These are phyloP conservation scores for Helminthosporium solani DNA, from an alignment of 2,329 filamentous ascomycete genomes.

Conservation along the genomic window DNA sequence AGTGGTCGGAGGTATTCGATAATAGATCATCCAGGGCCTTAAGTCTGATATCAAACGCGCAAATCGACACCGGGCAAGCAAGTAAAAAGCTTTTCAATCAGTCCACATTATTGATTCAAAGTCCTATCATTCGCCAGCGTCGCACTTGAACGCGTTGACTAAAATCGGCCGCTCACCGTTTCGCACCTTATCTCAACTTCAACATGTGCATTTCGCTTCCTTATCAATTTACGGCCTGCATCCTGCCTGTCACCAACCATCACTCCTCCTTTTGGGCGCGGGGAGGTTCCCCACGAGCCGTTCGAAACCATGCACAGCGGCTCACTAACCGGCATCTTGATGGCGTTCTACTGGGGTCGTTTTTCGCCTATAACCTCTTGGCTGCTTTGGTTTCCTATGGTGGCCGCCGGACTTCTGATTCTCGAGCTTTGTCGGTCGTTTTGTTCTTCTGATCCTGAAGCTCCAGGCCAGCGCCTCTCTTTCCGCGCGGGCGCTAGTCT, in stretches of 20 bases:
- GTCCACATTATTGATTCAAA: too few species aligned
- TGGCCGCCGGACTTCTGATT: constrained; percentile 3
- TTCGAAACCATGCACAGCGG: constrained; percentile 14
- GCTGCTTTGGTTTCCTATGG: constrained; percentile 8
- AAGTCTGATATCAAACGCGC: too few species aligned
- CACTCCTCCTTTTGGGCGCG: constrained; percentile 13
- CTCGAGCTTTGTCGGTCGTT: constrained; percentile 6
- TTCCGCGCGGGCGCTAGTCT: constrained; percentile 4
- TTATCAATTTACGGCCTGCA: constrained; percentile 21
- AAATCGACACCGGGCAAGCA: too few species aligned
- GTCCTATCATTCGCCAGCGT: not conserved
- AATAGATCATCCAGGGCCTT: too few species aligned
- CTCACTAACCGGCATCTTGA: not conserved
- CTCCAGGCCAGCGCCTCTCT: constrained; percentile 9
- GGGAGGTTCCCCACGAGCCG: constrained; percentile 16
- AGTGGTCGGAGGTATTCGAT: too few species aligned
- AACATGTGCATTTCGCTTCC: constrained; percentile 9
- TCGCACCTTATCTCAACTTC: constrained; percentile 22
- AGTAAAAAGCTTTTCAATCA: too few species aligned
- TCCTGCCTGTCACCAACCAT: constrained; percentile 14
- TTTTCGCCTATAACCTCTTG: constrained; percentile 7
- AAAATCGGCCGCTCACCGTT: constrained; percentile 17
- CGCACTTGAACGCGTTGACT: constrained; percentile 10
- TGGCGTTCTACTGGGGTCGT: constrained; percentile 9
- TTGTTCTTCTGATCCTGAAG: constrained; percentile 13